Percentiles rank a stretch among this genome's conserved stretches.
Evolutionary conservation across 176 grass and related monocot genomes (phyloP).

Genomic region (Lolium multiflorum): DNA sequence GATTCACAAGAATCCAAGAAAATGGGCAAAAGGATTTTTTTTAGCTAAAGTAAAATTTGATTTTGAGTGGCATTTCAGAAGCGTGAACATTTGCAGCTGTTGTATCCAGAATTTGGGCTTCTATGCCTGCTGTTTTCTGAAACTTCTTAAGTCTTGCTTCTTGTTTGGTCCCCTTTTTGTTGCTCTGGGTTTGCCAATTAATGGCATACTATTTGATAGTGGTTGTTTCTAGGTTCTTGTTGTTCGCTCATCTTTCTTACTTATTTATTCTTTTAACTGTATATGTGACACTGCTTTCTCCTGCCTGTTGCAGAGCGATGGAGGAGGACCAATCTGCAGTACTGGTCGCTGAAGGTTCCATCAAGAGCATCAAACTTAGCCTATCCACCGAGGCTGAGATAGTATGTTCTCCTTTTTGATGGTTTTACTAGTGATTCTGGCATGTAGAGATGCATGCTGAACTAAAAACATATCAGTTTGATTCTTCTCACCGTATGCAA

Average conservation of each 20-base stretch:
- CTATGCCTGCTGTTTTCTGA: background rate
- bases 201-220: background rate
- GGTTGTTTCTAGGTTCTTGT: background rate
- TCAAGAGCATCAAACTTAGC: constrained; percentile 61
- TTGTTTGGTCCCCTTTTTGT: background rate
- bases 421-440: constrained; percentile 27
- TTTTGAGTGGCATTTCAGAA: background rate
- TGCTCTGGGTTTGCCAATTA: background rate
- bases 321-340: constrained; percentile 57
- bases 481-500: background rate
- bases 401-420: constrained; percentile 46
- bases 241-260: background rate
- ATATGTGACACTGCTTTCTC: background rate
- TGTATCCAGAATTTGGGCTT: background rate
- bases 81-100: background rate
- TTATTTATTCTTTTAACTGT: background rate
- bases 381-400: constrained; percentile 58
- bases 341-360: constrained; percentile 59
- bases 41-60: background rate
- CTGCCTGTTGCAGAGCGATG: constrained; percentile 50
- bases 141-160: background rate
- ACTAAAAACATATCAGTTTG: background rate
- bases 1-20: too few relatives aligned
- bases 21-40: background rate
- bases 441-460: background rate